Percentiles rank a stretch among this genome's conserved stretches.
Evolutionary conservation across 441 rosid species (phyloP).

Genomic region (Corymbia citriodora): DNA sequence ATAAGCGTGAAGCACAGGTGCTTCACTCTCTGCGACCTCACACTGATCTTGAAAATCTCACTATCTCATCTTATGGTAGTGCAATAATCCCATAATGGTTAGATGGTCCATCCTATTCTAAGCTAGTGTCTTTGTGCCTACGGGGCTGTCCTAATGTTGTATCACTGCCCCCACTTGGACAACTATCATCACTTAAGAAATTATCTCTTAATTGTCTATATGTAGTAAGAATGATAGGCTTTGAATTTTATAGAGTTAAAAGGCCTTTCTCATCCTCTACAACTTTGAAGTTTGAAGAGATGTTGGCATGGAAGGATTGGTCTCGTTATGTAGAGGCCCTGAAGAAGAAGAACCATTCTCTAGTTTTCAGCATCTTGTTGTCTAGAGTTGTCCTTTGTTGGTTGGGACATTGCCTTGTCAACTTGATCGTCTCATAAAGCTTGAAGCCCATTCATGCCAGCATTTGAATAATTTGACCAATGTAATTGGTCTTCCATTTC

Average conservation of each 20-base stretch:
- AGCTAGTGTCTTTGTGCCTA: not conserved
- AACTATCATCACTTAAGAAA: not conserved
- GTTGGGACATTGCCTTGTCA: too few species aligned
- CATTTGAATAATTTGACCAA: too few species aligned
- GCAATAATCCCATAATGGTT: not conserved
- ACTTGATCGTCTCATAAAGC: too few species aligned
- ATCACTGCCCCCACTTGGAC: rapidly evolving
- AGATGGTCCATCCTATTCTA: not conserved
- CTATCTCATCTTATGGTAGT: not conserved
- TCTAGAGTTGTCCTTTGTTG: too few species aligned
- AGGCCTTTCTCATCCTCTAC: not conserved
- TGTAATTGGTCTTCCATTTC: too few species aligned
- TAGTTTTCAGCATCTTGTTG: too few species aligned
- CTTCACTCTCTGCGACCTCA: not conserved
- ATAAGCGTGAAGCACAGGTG: rapidly evolving
- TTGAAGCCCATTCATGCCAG: too few species aligned
- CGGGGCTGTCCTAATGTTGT: not conserved
- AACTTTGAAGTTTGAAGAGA: not conserved
- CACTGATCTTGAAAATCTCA: not conserved
- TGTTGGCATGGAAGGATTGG: too few species aligned
- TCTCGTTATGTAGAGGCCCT: too few species aligned
- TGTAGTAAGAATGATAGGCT: not conserved
- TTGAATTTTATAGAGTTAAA: not conserved
- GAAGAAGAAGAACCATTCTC: too few species aligned
- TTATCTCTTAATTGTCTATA: not conserved